phyloP scores from a whole-genome alignment of 2,329 filamentous ascomycete species.

The Fusarium beomiforme region DNA sequence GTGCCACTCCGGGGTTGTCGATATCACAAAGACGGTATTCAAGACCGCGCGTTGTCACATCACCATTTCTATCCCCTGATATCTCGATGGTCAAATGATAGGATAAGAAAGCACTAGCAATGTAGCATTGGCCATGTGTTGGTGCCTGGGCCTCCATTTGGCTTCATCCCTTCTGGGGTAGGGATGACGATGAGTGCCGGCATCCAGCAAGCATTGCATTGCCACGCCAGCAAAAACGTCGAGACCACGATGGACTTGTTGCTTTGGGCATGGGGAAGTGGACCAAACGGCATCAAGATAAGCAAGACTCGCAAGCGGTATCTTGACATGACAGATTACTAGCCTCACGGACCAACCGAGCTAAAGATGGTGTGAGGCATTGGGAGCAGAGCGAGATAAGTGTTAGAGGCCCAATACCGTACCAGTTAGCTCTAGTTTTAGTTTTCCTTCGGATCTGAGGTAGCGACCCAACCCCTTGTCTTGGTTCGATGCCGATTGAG shows the following conservation, averaged over 20 bases:
- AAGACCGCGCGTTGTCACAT: conserved; percentile 11
- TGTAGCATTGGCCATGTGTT: conserved; percentile 20
- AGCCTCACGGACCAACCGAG: neutral
- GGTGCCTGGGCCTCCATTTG: conserved; percentile 16
- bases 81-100: conserved; percentile 35
- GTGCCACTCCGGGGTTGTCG: conserved; percentile 22
- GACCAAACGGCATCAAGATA: conserved; percentile 22
- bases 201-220: neutral
- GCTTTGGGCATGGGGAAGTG: conserved; percentile 23
- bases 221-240: conserved; percentile 18
- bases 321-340: conserved; percentile 18
- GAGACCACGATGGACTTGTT: conserved; percentile 20
- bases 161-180: conserved; percentile 15
- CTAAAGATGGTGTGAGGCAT: conserved; percentile 22
- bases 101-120: conserved; percentile 15
- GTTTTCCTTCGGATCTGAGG: conserved; percentile 3
- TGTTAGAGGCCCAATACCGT: neutral
- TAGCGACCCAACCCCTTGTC: conserved; percentile 5
- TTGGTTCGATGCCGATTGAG: conserved; percentile 28
- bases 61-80: conserved; percentile 11
- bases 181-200: conserved; percentile 30
- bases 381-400: conserved; percentile 17
- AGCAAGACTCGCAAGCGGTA: conserved; percentile 8
- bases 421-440: neutral
- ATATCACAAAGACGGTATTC: conserved; percentile 3